Percentiles rank a stretch among this genome's conserved stretches.
Evolutionary conservation across 75 land plant species (phyloP).

Genomic region (Adiantum capillusveneris): DNA sequence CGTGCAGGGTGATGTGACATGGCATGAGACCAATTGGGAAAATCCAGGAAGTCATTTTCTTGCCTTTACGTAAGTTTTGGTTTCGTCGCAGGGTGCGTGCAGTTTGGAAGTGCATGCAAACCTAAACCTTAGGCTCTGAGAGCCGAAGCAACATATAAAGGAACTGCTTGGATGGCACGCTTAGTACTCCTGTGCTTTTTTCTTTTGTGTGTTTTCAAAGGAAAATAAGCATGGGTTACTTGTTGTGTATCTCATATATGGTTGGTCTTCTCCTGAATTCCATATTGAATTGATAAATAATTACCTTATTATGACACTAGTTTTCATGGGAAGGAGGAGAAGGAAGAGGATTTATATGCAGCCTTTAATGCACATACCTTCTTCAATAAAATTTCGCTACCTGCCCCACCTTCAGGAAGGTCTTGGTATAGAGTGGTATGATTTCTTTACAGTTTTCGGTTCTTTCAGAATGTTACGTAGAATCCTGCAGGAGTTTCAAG

Average conservation of each 20-base stretch:
- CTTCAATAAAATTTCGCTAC: constrained; percentile 45
- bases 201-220: not conserved
- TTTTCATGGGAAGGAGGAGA: constrained; percentile 43
- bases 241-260: not conserved
- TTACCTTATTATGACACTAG: no score
- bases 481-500: no score
- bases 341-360: constrained; percentile 62
- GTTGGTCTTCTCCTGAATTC: constrained; percentile 1
- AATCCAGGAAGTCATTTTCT: constrained; percentile 78
- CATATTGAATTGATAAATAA: no score
- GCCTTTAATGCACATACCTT: constrained; percentile 91
- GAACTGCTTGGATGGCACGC: not conserved
- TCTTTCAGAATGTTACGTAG: no score
- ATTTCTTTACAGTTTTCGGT: constrained; percentile 5
- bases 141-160: not conserved
- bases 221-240: not conserved
- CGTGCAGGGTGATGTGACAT: constrained; percentile 73
- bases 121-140: not conserved
- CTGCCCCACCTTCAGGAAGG: constrained; percentile 55
- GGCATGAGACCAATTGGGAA: constrained; percentile 92
- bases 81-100: not conserved
- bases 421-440: constrained; percentile 82
- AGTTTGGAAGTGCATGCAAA: not conserved
- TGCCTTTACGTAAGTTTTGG: constrained; percentile 73
- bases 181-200: not conserved